Percentiles rank a stretch among this genome's conserved stretches.
Conservation (phyloP, 108 stramenopile species). For the Craspedostauros australis region DNA sequence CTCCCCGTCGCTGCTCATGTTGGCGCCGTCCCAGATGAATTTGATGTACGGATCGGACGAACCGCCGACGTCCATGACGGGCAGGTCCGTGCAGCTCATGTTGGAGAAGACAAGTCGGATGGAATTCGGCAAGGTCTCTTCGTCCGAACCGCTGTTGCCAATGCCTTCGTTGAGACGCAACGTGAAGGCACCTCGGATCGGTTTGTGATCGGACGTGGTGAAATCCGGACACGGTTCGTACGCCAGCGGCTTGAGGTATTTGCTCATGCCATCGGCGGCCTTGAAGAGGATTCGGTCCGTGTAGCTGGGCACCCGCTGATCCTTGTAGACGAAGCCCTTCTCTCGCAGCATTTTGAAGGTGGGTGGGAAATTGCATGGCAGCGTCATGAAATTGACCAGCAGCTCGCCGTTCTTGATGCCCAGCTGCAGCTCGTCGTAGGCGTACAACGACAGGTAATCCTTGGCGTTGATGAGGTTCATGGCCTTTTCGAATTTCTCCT, state of each 20-base stretch:
- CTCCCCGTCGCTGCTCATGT: conserved; percentile 12
- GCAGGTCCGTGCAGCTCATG: conserved; percentile 47
- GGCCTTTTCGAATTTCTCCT: conserved; percentile 19
- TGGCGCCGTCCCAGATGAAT: conserved; percentile 42
- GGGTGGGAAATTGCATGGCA: conserved; percentile 56
- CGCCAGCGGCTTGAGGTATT: conserved; percentile 33
- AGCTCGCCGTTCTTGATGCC: conserved; percentile 30
- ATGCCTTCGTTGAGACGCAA: conserved; percentile 36
- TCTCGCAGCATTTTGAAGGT: conserved; percentile 61
- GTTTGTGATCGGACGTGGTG: conserved; percentile 80
- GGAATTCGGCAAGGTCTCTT: too few species aligned
- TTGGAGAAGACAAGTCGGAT: conserved; percentile 41
- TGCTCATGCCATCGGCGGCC: conserved; percentile 33
- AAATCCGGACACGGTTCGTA: conserved; percentile 61
- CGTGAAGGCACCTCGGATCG: conserved; percentile 61
- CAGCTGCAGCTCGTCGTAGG: conserved; percentile 28
- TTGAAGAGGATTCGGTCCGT: conserved; percentile 69
- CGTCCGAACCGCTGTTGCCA: conserved; percentile 2
- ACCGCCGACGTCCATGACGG: conserved; percentile 41
- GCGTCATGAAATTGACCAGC: conserved; percentile 29
- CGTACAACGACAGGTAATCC: conserved; percentile 26
- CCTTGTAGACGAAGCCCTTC: conserved; percentile 40
- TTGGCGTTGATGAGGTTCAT: conserved; percentile 15
- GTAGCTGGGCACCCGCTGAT: conserved; percentile 56
- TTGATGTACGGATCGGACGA: conserved; percentile 55